phyloP scores from a whole-genome alignment of 805 yeast species.

The Myxozyma melibiosi region DNA sequence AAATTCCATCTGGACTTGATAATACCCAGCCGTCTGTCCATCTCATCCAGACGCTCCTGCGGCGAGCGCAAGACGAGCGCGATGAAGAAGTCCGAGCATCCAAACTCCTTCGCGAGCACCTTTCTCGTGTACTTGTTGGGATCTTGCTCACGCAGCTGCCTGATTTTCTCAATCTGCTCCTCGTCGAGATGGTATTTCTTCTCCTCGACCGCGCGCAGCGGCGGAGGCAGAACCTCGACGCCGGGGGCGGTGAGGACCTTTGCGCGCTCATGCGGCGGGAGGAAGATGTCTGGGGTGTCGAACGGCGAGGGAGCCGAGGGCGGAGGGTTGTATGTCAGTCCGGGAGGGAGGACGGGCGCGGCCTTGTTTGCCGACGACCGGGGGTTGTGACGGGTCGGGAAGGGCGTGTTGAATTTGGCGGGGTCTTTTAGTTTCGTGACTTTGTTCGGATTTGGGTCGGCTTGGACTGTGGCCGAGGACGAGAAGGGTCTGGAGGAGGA shows the following conservation, averaged over 20 bases:
- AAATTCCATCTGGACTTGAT: slow-evolving; percentile 56
- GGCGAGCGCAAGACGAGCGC: slow-evolving; percentile 55
- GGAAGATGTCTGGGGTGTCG: slow-evolving; percentile 69
- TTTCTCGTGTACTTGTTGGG: slow-evolving; percentile 67
- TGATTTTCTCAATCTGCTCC: slow-evolving; percentile 60
- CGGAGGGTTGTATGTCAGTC: slow-evolving; percentile 62
- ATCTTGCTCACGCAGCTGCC: slow-evolving; percentile 55
- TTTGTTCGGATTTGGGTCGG: slow-evolving; percentile 11
- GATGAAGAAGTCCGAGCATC: slow-evolving; percentile 55
- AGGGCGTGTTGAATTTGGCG: slow-evolving; percentile 30
- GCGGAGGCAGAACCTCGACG: slow-evolving; percentile 41
- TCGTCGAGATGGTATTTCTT: slow-evolving; percentile 60
- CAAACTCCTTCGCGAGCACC: slow-evolving; percentile 61
- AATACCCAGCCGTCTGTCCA: slow-evolving; percentile 50
- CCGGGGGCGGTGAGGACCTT: slow-evolving; percentile 31
- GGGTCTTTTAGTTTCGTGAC: slow-evolving; percentile 18
- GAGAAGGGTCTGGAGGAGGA: not conserved
- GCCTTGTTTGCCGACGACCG: slow-evolving; percentile 67
- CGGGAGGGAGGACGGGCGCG: slow-evolving; percentile 57
- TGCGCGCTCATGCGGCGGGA: slow-evolving; percentile 59
- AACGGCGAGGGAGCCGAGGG: slow-evolving; percentile 62
- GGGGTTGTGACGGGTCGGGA: slow-evolving; percentile 63
- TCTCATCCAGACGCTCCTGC: slow-evolving; percentile 47
- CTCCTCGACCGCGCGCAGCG: slow-evolving; percentile 42
- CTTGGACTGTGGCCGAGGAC: not conserved